These are phyloP conservation scores for Ogataea methanolica DNA, from an alignment of 805 yeast genomes.

Conservation along the genomic window DNA sequence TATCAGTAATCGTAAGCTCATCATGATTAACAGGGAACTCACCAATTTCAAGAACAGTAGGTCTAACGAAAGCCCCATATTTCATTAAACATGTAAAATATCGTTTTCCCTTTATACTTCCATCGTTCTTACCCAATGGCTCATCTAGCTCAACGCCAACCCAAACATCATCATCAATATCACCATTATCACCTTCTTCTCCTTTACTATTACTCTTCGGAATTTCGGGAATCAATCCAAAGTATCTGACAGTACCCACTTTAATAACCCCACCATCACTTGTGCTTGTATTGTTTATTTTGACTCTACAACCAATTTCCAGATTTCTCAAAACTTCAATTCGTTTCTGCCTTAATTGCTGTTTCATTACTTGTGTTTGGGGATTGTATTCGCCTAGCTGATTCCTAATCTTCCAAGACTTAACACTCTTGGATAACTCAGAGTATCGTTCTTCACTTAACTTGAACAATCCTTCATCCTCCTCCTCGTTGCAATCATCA, in stretches of 20 bases:
- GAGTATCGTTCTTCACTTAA: slow-evolving; percentile 62
- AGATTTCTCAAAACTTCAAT: slow-evolving; percentile 20
- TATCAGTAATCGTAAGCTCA: slow-evolving; percentile 16
- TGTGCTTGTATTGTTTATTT: slow-evolving; percentile 25
- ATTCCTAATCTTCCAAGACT: slow-evolving; percentile 57
- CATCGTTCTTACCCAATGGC: slow-evolving; percentile 85
- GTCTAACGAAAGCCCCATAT: slow-evolving; percentile 78
- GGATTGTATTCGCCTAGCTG: no score
- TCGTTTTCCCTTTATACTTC: slow-evolving; percentile 55
- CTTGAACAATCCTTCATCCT: slow-evolving; percentile 32
- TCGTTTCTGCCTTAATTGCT: no score
- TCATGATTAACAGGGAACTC: slow-evolving; percentile 53
- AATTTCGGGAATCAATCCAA: slow-evolving; percentile 66
- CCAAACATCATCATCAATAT: slow-evolving; percentile 51
- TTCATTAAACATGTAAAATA: slow-evolving; percentile 52
- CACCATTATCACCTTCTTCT: slow-evolving; percentile 14
- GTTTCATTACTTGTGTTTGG: slow-evolving; percentile 10
- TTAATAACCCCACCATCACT: slow-evolving; percentile 37
- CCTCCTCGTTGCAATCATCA: slow-evolving; percentile 26
- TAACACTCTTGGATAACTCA: slow-evolving; percentile 54
- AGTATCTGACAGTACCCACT: slow-evolving; percentile 63
- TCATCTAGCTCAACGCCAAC: slow-evolving; percentile 82
- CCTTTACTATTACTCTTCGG: no score
- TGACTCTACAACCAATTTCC: slow-evolving; percentile 50
- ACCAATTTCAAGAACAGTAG: slow-evolving; percentile 58